Evolutionary conservation across 345 rosid species (phyloP), one percentile per base, ranked within the genome.

Genomic region (Aquilaria yunnanensis): DNA sequence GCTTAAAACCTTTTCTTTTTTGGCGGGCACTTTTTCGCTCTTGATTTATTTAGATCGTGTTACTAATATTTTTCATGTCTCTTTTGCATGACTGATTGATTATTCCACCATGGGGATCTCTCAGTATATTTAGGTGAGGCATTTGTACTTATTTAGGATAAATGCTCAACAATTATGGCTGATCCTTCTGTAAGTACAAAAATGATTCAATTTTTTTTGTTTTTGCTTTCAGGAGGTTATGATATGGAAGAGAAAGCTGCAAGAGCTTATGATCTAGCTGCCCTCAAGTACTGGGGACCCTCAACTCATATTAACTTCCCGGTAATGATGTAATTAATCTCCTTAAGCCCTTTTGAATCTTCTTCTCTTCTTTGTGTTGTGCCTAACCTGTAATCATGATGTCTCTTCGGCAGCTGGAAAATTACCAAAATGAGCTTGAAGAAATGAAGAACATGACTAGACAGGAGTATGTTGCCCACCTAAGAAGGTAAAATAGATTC

Each of bases 161-260:
- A 56, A 57, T 56, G 14, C 72, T 8, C 50, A 43, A 12, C 43
- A 14, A 16, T 51, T 52, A 49, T 53, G 30, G 60, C 49, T 6
- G 0, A 47, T 57, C 3, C 64, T 16, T 8, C 68, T 32, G 30
- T 12, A 32, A 56, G 32, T 12, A 63, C 32, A 53, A 62, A 37
- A 68, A 67, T 62, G 30, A 75, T 67, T 73, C 63, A 63, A 67
- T 75, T 66, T 59, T 57, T 37, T 53, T 32, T 53, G 57, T 57
- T 37, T 53, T 32, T 53, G 57, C 62, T 71, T 78, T 71, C 79
- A 92, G 98, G 98, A 61, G 98, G 97, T 71, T 93, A 93, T 81
- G 98, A 93, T 71, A 82, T 86, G 94, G 98, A 93, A 80, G 98
- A 90, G 78, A 90, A 88, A 79, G 98, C 98, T 75, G 98, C 97